Evolutionary conservation across 2,329 filamentous ascomycete genomes (phyloP), one percentile per base, ranked within the genome.

Genomic region (Stemphylium lycopersici): DNA sequence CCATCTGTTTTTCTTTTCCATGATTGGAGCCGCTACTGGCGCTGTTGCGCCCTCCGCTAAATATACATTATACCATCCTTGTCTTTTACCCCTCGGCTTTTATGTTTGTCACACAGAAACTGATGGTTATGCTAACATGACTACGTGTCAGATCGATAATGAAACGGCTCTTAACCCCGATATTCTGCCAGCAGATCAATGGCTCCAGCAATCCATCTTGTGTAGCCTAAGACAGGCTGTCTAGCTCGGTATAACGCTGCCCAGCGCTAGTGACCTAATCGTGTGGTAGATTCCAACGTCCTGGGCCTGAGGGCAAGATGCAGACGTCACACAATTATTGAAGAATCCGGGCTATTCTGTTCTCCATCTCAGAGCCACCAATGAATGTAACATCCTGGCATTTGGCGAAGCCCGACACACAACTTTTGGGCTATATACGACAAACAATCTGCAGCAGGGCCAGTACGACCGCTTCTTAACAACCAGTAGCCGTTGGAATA

Each of bases 1-100:
- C 66, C 57, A 43, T 59, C 43, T 58, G 57, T 62, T 61, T 67
- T 67, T 47, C 52, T 61, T 60, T 61, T 65, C 49, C 49, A 65
- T 61, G 56, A 67, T 62, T 62, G 55, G 55, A 59, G 63, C 61
- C 64, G 43, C 61, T 44, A 58, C 48, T 54, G 60, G 59, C 59
- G 55, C 67, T 63, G 49, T 63, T 55, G 29, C 62, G 52, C 62
- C 55, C 45, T 55, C 57, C 52, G 48, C 53, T 52, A 59, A 67
- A 69, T 66, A 69, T 55, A 70, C 60, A 65, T 45, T 48, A 55
- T 60, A 52, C 43, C 46, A 48, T 50, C 24, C 18, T 49, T 43
- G n/a, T 7, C 31, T 55, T 24, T 40, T 11, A 37, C 10, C 22
- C 20, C 22, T 31, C 16, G 7, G 13, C 44, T 38, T 16, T 8